phyloP scores from a whole-genome alignment of 2,329 filamentous ascomycete genomes.

The Cladosporium velox region DNA sequence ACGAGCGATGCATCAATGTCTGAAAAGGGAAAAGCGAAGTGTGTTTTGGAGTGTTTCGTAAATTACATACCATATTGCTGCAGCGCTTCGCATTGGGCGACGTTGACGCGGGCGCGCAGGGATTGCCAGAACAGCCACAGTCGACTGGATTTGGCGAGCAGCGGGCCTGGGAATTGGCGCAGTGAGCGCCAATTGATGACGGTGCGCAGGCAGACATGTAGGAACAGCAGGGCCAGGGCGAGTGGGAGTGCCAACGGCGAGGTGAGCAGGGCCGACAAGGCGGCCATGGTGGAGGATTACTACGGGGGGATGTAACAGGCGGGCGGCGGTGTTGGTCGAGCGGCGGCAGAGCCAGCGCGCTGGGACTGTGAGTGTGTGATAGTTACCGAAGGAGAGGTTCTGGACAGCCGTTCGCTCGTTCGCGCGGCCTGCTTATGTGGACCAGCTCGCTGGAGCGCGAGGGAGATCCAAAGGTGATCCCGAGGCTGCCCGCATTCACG shows the following conservation, averaged over 20 bases:
- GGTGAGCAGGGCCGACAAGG: constrained; percentile 18
- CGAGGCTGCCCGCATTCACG: not conserved
- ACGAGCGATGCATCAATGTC: not conserved
- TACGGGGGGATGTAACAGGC: not conserved
- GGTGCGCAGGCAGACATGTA: constrained; percentile 26
- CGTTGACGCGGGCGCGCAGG: constrained; percentile 25
- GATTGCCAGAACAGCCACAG: constrained; percentile 36
- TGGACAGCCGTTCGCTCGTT: constrained; percentile 16
- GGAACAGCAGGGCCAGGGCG: constrained; percentile 21
- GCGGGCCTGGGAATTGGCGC: constrained; percentile 33
- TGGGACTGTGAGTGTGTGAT: constrained; percentile 3
- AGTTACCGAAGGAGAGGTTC: constrained; percentile 14
- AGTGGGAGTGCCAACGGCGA: constrained; percentile 22
- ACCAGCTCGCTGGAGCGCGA: not conserved
- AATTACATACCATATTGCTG: constrained; percentile 30
- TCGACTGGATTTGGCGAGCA: constrained; percentile 28
- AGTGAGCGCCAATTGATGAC: constrained; percentile 31
- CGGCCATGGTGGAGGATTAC: not conserved
- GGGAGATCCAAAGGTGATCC: not conserved
- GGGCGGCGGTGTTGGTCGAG: not conserved
- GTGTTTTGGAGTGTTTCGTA: not conserved
- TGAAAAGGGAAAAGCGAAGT: not conserved
- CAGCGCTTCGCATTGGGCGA: constrained; percentile 30
- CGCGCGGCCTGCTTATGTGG: constrained; percentile 7
- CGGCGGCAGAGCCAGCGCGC: constrained; percentile 5